Percentiles rank a stretch among this genome's conserved stretches.
Conservation (phyloP, 225 moss, liverwort and hornwort genomes). For the Physcomitrellopsis africana region DNA sequence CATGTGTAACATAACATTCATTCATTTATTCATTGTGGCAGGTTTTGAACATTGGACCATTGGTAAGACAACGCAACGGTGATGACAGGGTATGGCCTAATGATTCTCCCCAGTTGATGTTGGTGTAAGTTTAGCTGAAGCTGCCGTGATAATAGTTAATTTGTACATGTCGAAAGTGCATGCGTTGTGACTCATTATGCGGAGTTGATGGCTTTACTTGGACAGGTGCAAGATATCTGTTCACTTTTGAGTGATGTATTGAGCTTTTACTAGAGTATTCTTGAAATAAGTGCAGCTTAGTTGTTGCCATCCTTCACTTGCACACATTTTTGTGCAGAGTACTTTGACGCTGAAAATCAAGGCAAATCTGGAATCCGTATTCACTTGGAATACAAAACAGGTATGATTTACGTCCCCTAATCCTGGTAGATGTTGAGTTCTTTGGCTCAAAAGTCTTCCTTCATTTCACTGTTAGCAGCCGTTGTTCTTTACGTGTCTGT, state of each 20-base stretch:
- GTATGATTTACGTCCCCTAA: constrained; percentile 19
- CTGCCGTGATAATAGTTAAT: neutral
- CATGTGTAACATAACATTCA: too few species aligned
- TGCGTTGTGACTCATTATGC: too few species aligned
- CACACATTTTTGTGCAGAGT: constrained; percentile 43
- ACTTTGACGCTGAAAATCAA: constrained; percentile 57
- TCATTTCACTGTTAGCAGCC: too few species aligned
- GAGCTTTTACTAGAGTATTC: neutral
- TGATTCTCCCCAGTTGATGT: neutral
- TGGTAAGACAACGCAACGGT: constrained; percentile 25
- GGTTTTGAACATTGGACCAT: constrained; percentile 3
- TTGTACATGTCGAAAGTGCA: neutral
- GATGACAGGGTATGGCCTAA: constrained; percentile 12
- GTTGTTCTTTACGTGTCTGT: too few species aligned
- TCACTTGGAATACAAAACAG: constrained; percentile 92
- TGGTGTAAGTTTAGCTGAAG: neutral
- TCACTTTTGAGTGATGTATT: neutral
- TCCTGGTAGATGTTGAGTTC: neutral
- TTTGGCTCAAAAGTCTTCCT: neutral
- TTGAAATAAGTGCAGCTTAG: constrained; percentile 8
- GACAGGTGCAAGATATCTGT: too few species aligned
- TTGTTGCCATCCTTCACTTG: neutral
- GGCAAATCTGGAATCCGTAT: constrained; percentile 63
- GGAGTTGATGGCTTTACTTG: too few species aligned
- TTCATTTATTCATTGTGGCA: too few species aligned